Conservation (phyloP, 495 filamentous ascomycete species). For the Parachaetomium inaequale region DNA sequence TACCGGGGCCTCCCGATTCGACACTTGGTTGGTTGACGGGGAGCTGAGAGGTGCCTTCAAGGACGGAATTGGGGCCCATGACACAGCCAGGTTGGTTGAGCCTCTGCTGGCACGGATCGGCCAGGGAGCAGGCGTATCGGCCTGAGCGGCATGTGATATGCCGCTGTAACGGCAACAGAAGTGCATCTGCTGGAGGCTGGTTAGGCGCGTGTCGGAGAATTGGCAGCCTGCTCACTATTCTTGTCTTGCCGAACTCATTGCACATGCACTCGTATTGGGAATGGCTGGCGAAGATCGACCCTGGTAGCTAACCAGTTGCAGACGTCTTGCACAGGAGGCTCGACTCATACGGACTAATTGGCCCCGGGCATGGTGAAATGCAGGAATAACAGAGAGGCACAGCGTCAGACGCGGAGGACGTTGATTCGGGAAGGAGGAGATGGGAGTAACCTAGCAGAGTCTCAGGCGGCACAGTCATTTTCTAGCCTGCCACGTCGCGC, state of each 20-base stretch:
- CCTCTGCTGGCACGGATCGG: constrained; percentile 1
- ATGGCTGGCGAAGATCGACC: background rate
- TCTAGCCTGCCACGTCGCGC: too few species aligned
- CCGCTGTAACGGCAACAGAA: background rate
- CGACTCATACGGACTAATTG: background rate
- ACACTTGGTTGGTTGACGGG: constrained; percentile 19
- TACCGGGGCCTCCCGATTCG: background rate
- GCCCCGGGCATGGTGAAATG: too few species aligned
- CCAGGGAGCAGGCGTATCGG: background rate
- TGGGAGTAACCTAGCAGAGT: too few species aligned
- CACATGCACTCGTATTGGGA: background rate
- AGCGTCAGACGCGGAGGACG: too few species aligned
- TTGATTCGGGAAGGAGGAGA: too few species aligned
- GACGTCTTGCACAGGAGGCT: background rate
- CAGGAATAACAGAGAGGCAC: too few species aligned
- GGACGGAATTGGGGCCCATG: background rate
- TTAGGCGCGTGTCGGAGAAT: background rate
- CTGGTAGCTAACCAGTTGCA: background rate
- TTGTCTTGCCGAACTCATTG: background rate
- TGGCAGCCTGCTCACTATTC: background rate
- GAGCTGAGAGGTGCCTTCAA: constrained; percentile 1
- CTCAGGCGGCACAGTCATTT: too few species aligned
- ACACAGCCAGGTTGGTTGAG: constrained; percentile 5
- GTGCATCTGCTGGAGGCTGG: background rate
- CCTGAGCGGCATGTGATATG: background rate